phyloP scores from a whole-genome alignment of 345 rosid species.

The Salix caprea region DNA sequence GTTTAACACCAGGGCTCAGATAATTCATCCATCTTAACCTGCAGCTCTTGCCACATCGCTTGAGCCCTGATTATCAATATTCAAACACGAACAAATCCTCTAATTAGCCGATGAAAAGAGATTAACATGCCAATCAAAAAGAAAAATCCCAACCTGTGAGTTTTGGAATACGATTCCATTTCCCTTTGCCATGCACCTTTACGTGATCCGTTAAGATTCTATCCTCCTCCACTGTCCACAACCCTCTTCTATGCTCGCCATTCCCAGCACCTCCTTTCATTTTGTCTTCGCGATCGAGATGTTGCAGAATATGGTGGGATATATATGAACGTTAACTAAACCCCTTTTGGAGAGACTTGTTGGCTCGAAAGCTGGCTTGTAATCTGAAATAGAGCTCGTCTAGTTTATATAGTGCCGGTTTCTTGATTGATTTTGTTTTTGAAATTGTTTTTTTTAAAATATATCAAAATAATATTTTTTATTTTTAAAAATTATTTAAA shows the following conservation, averaged over 20 bases:
- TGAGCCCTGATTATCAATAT: constrained; percentile 20
- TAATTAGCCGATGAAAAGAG: too few relatives aligned
- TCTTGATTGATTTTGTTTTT: too few relatives aligned
- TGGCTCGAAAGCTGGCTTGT: not conserved
- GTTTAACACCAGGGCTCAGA: constrained; percentile 38
- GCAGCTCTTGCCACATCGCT: constrained; percentile 43
- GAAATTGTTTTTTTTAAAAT: too few relatives aligned
- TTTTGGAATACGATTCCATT: constrained; percentile 56
- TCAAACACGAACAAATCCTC: not conserved
- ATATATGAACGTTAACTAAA: not conserved
- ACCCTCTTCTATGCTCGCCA: not conserved
- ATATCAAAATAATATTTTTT: too few relatives aligned
- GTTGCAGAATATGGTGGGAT: not conserved
- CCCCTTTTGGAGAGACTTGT: not conserved
- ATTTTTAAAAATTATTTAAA: too few relatives aligned
- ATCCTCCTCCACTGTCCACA: constrained; percentile 7
- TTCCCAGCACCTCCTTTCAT: not conserved
- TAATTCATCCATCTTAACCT: constrained; percentile 41
- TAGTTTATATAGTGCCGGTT: too few relatives aligned
- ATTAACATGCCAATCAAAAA: not conserved
- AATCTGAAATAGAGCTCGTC: not conserved
- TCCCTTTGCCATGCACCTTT: constrained; percentile 52
- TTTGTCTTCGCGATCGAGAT: not conserved
- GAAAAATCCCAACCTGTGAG: constrained; percentile 33
- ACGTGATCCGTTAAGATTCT: constrained; percentile 50